Conservation (phyloP, 495 filamentous ascomycete genomes). For the Baudoinia panamericana region DNA sequence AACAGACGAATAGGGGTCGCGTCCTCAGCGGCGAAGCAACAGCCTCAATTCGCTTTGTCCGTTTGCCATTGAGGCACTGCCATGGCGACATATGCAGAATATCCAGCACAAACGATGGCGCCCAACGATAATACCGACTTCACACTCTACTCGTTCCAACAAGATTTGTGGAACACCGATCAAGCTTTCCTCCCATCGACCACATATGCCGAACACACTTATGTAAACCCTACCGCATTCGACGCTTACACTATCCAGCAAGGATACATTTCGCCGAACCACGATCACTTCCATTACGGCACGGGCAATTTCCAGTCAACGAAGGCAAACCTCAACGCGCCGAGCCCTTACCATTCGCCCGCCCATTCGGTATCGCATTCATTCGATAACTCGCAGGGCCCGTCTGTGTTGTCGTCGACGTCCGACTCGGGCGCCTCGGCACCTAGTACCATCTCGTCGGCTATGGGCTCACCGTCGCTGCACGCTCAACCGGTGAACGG, state of each 20-base stretch:
- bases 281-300: slow-evolving; percentile 7
- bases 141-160: slow-evolving; percentile 16
- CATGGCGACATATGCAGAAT: slow-evolving; percentile 21
- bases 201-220: slow-evolving; percentile 7
- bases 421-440: slow-evolving; percentile 62
- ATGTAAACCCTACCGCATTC: slow-evolving; percentile 14
- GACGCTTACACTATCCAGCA: slow-evolving; percentile 4
- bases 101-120: slow-evolving; percentile 10
- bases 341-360: slow-evolving; percentile 24
- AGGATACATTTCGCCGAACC: slow-evolving; percentile 3
- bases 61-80: too few species aligned
- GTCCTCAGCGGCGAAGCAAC: too few species aligned
- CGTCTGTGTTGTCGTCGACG: slow-evolving; percentile 44
- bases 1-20: too few species aligned
- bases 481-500: slow-evolving; percentile 42
- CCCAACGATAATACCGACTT: slow-evolving; percentile 17
- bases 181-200: slow-evolving; percentile 14
- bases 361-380: slow-evolving; percentile 24
- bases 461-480: slow-evolving; percentile 66
- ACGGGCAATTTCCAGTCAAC: slow-evolving; percentile 1
- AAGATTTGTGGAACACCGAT: slow-evolving; percentile 6
- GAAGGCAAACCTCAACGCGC: slow-evolving; percentile 12
- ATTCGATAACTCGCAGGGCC: slow-evolving; percentile 25
- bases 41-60: too few species aligned
- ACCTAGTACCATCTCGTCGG: slow-evolving; percentile 60